phyloP scores from a whole-genome alignment of 2,329 filamentous ascomycete genomes.

The Purpureocillium lavendulum region DNA sequence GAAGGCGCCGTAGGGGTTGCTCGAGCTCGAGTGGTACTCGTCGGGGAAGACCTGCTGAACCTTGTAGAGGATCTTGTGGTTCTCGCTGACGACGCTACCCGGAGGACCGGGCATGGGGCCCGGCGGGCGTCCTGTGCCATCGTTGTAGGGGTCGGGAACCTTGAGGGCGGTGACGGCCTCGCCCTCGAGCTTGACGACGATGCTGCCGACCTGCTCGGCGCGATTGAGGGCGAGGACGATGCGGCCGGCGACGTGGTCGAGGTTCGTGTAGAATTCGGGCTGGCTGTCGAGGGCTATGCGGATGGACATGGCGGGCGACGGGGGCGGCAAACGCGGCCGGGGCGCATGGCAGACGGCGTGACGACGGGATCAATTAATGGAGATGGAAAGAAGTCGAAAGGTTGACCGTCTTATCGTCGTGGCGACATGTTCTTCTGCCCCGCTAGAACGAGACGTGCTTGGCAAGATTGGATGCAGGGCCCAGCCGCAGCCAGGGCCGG shows the following conservation, averaged over 20 bases:
- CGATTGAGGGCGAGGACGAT: conserved; percentile 51
- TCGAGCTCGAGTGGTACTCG: conserved; percentile 31
- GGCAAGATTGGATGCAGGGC: too few relatives aligned
- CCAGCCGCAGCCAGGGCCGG: too few relatives aligned
- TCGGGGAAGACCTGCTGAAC: conserved; percentile 65
- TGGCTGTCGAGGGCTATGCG: conserved; percentile 57
- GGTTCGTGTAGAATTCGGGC: conserved; percentile 69
- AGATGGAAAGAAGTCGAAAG: too few relatives aligned
- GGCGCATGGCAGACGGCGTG: background rate
- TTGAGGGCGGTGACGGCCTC: conserved; percentile 62
- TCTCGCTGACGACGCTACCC: conserved; percentile 43
- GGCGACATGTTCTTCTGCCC: too few relatives aligned
- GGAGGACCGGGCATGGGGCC: conserved; percentile 21
- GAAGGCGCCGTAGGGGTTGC: conserved; percentile 38
- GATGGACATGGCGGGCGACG: conserved; percentile 48
- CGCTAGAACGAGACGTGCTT: too few relatives aligned
- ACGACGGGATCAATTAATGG: background rate
- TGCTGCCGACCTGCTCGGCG: conserved; percentile 61
- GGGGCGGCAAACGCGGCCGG: background rate
- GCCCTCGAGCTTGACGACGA: conserved; percentile 77
- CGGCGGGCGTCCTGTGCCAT: conserved; percentile 23
- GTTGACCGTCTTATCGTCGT: too few relatives aligned
- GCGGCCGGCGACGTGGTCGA: conserved; percentile 62
- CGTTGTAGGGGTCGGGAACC: conserved; percentile 37
- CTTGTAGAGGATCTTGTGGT: conserved; percentile 68